Percentiles rank a stretch among this genome's conserved stretches.
phyloP scores from a whole-genome alignment of 495 filamentous ascomycete genomes.

The Geoglossum glabrum region DNA sequence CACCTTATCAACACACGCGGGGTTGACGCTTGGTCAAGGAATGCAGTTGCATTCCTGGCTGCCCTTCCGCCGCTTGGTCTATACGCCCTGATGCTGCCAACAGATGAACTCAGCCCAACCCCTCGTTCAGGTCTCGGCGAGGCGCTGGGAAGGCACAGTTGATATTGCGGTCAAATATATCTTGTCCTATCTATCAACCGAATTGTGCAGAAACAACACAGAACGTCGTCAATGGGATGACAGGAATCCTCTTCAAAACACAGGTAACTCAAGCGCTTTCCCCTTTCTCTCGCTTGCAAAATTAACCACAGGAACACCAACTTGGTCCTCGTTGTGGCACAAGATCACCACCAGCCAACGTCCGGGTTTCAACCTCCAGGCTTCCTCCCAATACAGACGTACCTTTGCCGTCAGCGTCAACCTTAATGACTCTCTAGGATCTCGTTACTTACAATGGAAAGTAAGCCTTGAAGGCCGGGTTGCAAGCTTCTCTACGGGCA shows the following conservation, averaged over 20 bases:
- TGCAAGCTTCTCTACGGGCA: slow-evolving; percentile 45
- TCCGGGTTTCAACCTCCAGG: slow-evolving; percentile 9
- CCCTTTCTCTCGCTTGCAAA: background rate
- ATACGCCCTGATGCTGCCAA: background rate
- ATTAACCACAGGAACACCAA: background rate
- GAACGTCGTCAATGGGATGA: background rate
- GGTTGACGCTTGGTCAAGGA: background rate
- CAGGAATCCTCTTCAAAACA: background rate
- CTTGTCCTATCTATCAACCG: background rate
- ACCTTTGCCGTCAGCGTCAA: slow-evolving; percentile 17
- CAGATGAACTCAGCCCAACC: background rate
- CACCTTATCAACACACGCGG: background rate
- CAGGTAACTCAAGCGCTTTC: background rate
- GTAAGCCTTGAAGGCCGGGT: slow-evolving; percentile 48
- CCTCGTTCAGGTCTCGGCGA: background rate
- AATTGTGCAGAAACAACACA: background rate
- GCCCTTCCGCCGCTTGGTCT: background rate
- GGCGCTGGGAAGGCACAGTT: background rate
- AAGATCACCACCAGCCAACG: background rate
- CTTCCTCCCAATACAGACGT: slow-evolving; percentile 33
- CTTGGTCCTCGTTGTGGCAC: slow-evolving; percentile 7
- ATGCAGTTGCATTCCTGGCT: background rate
- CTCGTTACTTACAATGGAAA: slow-evolving; percentile 46
- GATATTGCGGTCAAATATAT: background rate
- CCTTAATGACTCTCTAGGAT: slow-evolving; percentile 7